Conservation (phyloP, 2,329 filamentous ascomycete genomes). For the Arthrinium puccinioides region DNA sequence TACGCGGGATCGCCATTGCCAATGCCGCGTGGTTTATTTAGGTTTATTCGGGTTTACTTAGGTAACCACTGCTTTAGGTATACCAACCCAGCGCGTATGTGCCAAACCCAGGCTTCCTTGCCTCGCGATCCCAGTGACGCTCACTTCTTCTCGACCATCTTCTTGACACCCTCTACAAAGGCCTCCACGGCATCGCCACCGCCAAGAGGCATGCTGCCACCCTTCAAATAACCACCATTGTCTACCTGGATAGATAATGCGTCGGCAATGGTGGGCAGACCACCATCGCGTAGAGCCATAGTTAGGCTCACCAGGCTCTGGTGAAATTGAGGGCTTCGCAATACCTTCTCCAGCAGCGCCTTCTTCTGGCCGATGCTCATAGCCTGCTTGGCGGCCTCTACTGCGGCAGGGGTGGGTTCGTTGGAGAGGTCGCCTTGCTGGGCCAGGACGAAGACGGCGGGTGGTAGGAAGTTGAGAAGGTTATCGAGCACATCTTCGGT, state of each 20-base stretch:
- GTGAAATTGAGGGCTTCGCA: conserved; percentile 83
- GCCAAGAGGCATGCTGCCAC: conserved; percentile 75
- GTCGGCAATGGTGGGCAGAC: conserved; percentile 81
- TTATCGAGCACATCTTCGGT: conserved; percentile 63
- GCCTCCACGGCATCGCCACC: conserved; percentile 84
- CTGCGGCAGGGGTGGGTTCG: conserved; percentile 61
- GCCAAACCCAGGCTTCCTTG: no score
- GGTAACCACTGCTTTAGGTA: no score
- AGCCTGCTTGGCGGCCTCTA: conserved; percentile 66
- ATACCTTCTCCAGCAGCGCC: conserved; percentile 68
- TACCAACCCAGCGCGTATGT: no score
- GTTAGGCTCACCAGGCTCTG: conserved; percentile 83
- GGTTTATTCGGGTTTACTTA: no score
- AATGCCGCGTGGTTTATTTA: no score
- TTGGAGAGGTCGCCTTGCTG: conserved; percentile 55
- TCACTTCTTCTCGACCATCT: conserved; percentile 61
- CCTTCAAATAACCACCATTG: conserved; percentile 75
- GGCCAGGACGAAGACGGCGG: conserved; percentile 68
- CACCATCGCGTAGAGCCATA: conserved; percentile 81
- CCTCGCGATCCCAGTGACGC: no score
- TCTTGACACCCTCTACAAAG: conserved; percentile 85
- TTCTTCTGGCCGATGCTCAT: conserved; percentile 73
- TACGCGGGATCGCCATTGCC: no score
- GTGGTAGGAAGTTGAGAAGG: conserved; percentile 72
- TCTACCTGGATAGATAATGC: conserved; percentile 74